Evolutionary conservation across 140 eudicot genomes (phyloP).

Genomic region (Bidens hawaiensis): DNA sequence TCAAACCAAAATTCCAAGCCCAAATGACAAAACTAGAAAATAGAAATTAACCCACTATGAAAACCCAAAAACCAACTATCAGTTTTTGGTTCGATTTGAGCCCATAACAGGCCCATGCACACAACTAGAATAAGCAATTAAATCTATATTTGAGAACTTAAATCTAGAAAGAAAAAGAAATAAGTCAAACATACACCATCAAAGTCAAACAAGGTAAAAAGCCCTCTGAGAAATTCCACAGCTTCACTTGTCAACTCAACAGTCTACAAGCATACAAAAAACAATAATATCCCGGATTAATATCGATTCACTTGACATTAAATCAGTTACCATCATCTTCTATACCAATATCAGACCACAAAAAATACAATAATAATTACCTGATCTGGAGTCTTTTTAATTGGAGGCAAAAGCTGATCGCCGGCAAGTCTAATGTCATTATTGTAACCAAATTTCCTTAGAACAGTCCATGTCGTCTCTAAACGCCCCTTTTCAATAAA

Average conservation of each 20-base stretch:
- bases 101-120: too few relatives aligned
- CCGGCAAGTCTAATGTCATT: slow-evolving; percentile 73
- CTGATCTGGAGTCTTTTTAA: slow-evolving; percentile 72
- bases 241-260: slow-evolving; percentile 92
- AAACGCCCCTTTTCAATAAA: slow-evolving; percentile 84
- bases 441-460: slow-evolving; percentile 82
- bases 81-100: too few relatives aligned
- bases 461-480: slow-evolving; percentile 95
- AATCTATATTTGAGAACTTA: background rate
- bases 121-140: background rate
- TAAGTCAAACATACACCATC: slow-evolving; percentile 67
- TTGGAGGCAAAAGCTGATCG: slow-evolving; percentile 64
- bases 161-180: slow-evolving; percentile 1
- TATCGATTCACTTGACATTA: background rate
- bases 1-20: too few relatives aligned
- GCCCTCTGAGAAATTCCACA: slow-evolving; percentile 61
- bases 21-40: too few relatives aligned
- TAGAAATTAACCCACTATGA: too few relatives aligned
- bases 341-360: background rate
- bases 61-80: too few relatives aligned
- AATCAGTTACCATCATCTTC: background rate
- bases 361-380: slow-evolving; percentile 18
- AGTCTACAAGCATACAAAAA: slow-evolving; percentile 40
- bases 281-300: background rate
- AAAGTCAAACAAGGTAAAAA: slow-evolving; percentile 55